A percentile compares a stretch with the other conserved stretches of the same genome.
These are phyloP conservation scores for Voacanga thouarsii DNA, from an alignment of 257 asterid genomes.

Conservation along the genomic window DNA sequence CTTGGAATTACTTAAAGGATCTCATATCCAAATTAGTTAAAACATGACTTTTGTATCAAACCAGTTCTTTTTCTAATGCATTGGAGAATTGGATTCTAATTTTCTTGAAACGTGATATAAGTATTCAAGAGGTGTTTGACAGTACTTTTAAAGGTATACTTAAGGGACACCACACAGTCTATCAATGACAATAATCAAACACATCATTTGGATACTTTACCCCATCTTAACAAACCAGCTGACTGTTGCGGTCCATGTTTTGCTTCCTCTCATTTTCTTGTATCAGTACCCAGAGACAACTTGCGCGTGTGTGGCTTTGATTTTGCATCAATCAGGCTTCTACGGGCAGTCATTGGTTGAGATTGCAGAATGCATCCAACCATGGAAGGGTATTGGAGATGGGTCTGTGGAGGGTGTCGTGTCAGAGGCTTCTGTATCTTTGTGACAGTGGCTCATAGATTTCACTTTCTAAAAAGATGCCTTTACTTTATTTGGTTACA, in stretches of 20 bases:
- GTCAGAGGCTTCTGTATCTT: neutral
- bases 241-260: neutral
- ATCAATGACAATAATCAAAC: neutral
- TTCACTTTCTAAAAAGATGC: conserved; percentile 12
- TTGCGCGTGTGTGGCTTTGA: conserved; percentile 2
- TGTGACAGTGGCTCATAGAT: conserved; percentile 4
- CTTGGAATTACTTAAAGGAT: too few relatives aligned
- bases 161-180: neutral
- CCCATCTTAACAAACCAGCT: too few relatives aligned
- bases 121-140: too few relatives aligned
- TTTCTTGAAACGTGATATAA: too few relatives aligned
- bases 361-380: neutral
- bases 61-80: too few relatives aligned
- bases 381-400: neutral
- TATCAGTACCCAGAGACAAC: conserved; percentile 1
- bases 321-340: neutral
- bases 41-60: too few relatives aligned
- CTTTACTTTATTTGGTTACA: neutral
- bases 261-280: neutral
- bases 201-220: neutral
- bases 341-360: neutral
- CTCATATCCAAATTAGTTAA: too few relatives aligned
- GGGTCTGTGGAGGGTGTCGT: neutral
- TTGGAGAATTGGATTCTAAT: too few relatives aligned
- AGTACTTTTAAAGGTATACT: too few relatives aligned